Percentiles rank a stretch among this genome's conserved stretches.
Evolutionary conservation across 768 basidiomycete species (phyloP).

Genomic region (Tricholoma bakamatsutake): DNA sequence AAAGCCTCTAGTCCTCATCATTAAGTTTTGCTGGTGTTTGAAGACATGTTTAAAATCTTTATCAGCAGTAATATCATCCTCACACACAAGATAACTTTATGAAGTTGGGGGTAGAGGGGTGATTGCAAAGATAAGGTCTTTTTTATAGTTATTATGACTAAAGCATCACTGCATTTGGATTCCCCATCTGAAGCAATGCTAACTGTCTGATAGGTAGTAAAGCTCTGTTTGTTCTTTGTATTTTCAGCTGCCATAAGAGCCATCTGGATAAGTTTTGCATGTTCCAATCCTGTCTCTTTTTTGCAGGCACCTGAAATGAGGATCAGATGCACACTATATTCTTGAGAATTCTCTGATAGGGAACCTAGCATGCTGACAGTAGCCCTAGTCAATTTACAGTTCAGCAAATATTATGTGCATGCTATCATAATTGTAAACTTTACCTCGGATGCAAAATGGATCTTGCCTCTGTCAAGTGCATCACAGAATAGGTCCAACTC

Average conservation of each 20-base stretch:
- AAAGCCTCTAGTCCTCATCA: constrained; percentile 19
- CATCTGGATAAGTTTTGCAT: constrained; percentile 10
- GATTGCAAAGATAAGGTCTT: constrained; percentile 2
- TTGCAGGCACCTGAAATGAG: constrained; percentile 17
- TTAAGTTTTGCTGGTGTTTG: constrained; percentile 18
- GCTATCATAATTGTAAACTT: too few species aligned
- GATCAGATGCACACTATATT: constrained; percentile 20
- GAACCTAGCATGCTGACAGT: constrained; percentile 3
- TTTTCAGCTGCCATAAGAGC: too few species aligned
- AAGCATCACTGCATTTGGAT: constrained; percentile 7
- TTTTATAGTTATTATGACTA: constrained; percentile 9
- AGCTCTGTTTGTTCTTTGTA: too few species aligned
- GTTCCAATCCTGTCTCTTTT: constrained; percentile 6
- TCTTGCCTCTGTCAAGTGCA: background rate
- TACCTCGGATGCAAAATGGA: constrained; percentile 12
- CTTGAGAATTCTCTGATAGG: constrained; percentile 7
- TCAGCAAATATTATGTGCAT: background rate
- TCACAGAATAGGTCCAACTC: constrained; percentile 8
- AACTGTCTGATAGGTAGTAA: too few species aligned
- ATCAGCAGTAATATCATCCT: constrained; percentile 24
- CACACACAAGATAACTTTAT: constrained; percentile 24
- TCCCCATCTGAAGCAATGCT: constrained; percentile 15
- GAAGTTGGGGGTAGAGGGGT: constrained; percentile 13
- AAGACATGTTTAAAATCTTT: constrained; percentile 29
- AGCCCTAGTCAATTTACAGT: background rate